These are phyloP conservation scores for Alisma plantagoaquatica DNA, from an alignment of 106 monocot species.

Conservation along the genomic window DNA sequence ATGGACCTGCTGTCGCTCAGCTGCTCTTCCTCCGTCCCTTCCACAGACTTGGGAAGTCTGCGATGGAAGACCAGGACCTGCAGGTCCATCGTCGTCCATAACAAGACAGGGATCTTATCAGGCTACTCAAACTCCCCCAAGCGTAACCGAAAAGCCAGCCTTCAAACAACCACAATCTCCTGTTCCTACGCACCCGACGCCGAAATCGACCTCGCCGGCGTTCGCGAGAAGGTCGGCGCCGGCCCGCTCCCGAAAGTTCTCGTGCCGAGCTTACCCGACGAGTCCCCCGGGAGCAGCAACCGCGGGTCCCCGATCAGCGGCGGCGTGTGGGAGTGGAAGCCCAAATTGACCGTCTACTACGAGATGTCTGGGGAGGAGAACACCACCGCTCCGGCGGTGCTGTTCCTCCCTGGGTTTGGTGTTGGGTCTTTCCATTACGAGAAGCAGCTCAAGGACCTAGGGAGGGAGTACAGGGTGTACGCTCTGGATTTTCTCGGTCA, in stretches of 20 bases:
- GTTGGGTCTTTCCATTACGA: slow-evolving; percentile 92
- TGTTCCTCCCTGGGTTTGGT: slow-evolving; percentile 93
- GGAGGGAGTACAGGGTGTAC: slow-evolving; percentile 81
- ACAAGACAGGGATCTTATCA: neutral
- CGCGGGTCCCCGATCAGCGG: slow-evolving; percentile 19
- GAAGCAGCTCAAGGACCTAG: slow-evolving; percentile 91
- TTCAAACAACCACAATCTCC: neutral
- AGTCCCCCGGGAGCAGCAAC: neutral
- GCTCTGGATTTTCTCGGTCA: slow-evolving; percentile 93
- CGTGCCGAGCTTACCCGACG: slow-evolving; percentile 10
- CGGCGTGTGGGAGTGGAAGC: slow-evolving; percentile 82
- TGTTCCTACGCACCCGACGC: slow-evolving; percentile 12
- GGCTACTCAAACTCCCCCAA: slow-evolving; percentile 2
- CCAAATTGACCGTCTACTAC: slow-evolving; percentile 76
- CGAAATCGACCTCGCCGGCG: neutral
- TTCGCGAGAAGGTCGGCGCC: neutral
- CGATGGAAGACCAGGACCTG: neutral
- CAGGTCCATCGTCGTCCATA: slow-evolving; percentile 1
- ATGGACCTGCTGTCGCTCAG: slow-evolving; percentile 17
- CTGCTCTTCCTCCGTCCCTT: slow-evolving; percentile 1
- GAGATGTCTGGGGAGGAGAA: slow-evolving; percentile 73
- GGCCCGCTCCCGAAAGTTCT: slow-evolving; percentile 11
- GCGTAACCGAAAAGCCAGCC: neutral
- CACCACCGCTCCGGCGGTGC: slow-evolving; percentile 40
- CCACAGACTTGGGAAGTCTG: neutral